A percentile compares a stretch with the other conserved stretches of the same genome.
phyloP scores from a whole-genome alignment of 139 green algal genomes.

The Pseudopediastrum boryanum region DNA sequence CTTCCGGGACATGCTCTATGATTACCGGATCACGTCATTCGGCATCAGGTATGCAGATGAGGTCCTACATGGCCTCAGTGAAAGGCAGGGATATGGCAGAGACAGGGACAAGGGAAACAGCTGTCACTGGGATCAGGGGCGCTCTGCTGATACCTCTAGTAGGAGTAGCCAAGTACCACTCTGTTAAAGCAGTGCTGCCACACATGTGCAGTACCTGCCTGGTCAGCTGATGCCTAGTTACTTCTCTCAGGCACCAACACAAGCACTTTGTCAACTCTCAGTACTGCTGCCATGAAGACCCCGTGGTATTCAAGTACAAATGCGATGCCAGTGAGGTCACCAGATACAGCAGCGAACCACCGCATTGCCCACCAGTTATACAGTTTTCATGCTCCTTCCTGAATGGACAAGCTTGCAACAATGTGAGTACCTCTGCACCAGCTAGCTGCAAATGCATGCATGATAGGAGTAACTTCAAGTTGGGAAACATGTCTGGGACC shows the following conservation, averaged over 20 bases:
- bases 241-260: slow-evolving; percentile 19
- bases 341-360: background rate
- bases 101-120: background rate
- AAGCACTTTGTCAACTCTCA: slow-evolving; percentile 21
- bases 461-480: background rate
- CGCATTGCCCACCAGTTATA: slow-evolving; percentile 20
- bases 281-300: slow-evolving; percentile 29
- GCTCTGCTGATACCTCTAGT: background rate
- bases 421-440: background rate
- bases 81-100: too few relatives aligned
- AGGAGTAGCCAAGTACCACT: background rate
- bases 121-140: background rate
- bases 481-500: background rate
- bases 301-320: slow-evolving; percentile 8
- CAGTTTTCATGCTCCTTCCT: slow-evolving; percentile 19
- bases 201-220: background rate
- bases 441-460: background rate
- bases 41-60: slow-evolving; percentile 1
- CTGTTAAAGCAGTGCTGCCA: background rate
- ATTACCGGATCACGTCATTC: slow-evolving; percentile 21
- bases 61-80: too few relatives aligned
- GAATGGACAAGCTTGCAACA: background rate
- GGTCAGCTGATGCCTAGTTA: background rate
- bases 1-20: slow-evolving; percentile 35
- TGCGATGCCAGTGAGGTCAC: background rate